Evolutionary conservation across 2,329 filamentous ascomycete genomes (phyloP).

Genomic region (Talaromyces sp.): DNA sequence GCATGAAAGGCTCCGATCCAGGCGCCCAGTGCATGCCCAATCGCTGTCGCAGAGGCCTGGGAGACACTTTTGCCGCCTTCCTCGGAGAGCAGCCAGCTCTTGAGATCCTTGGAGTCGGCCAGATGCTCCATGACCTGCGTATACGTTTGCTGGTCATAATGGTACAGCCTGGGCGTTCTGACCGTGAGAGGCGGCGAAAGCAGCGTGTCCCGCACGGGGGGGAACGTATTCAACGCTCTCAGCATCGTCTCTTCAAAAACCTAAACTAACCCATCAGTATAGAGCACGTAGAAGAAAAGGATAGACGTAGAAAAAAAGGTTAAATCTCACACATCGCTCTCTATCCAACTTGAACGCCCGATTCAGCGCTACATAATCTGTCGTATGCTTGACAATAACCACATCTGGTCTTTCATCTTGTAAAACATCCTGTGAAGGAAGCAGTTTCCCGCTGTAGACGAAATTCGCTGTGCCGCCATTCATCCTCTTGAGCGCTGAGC

Average conservation of each 20-base stretch:
- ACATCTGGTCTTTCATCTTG: background rate
- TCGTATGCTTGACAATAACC: conserved; percentile 11
- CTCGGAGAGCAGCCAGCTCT: conserved; percentile 7
- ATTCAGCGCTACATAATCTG: conserved; percentile 8
- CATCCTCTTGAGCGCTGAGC: background rate
- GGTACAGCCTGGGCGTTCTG: conserved; percentile 5
- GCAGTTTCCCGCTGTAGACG: conserved; percentile 2
- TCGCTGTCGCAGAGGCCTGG: background rate
- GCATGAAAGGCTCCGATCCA: conserved; percentile 7
- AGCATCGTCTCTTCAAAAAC: conserved; percentile 7
- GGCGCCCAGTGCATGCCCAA: conserved; percentile 7
- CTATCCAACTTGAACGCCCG: conserved; percentile 7
- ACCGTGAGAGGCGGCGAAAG: conserved; percentile 2
- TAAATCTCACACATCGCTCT: conserved; percentile 5
- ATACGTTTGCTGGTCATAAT: background rate
- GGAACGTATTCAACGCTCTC: background rate
- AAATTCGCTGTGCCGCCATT: conserved; percentile 11
- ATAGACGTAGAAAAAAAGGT: background rate
- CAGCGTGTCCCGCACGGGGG: background rate
- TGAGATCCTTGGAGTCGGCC: conserved; percentile 3
- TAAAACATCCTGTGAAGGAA: background rate
- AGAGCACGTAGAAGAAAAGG: background rate
- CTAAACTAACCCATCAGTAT: background rate
- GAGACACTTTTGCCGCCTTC: background rate
- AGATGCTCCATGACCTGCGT: conserved; percentile 10